Evolutionary conservation across 164 flowering plant genomes (phyloP), one percentile per base, ranked within the genome.

Genomic region (Annona squamosa): DNA sequence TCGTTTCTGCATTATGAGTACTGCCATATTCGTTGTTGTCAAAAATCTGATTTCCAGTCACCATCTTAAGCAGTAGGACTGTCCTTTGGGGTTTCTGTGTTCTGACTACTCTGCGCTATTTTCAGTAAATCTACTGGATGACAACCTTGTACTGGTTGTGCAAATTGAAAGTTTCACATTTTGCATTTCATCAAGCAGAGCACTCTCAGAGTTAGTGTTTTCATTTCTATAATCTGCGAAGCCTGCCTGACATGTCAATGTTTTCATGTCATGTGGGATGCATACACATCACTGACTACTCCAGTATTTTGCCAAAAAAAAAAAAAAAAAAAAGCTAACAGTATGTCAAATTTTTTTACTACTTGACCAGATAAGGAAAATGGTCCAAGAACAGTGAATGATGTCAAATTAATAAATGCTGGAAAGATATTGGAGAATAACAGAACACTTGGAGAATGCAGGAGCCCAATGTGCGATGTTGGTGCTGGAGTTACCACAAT

Each of bases 401-500:
- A 91, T 72, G 83, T 92, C 68, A 92, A 91, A 81, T 71, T 91
- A 75, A 91, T 90, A 63, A 87, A 91, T 64, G 93, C 92, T 10
- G 97, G 97, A 74, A 91, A 79, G 76, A 82, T 92, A 73, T 81
- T 92, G 78, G 98, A 91, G 79, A 92, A 91, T 83, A 88, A 79
- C 81, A 85, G 80, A 84, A 92, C 93, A 48, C 76, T 89, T 5
- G 91, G 84, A 70, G 98, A 91, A 67, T 91, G 98, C 80, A 82
- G 77, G 75, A 92, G 91, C 79, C 94, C 96, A 1, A 70, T 92
- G 65, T 85, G 84, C 79, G 89, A 86, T 73, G 71, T 87, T 62
- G 91, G 93, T 56, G 98, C 89, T n/a, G 88, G 84, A 70, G 91
- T 91, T 46, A 91, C 93, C 41, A 92, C 97, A 63, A 91, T 92